Percentiles rank a stretch among this genome's conserved stretches.
Conservation (phyloP, 75 land plant genomes). For the Picea sitchensis region DNA sequence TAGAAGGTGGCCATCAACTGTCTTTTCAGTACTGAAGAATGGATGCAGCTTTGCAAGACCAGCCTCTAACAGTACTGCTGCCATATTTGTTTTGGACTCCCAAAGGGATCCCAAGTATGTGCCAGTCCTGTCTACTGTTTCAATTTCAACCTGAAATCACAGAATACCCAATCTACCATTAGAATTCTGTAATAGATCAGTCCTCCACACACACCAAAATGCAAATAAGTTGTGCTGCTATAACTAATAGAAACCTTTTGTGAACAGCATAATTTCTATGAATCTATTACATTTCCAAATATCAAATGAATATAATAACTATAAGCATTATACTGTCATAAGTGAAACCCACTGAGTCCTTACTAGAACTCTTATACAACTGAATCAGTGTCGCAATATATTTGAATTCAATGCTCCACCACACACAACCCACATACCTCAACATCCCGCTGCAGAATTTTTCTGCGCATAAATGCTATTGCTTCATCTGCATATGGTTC, state of each 20-base stretch:
- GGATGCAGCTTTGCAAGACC: conserved; percentile 91
- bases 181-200: background rate
- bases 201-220: background rate
- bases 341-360: background rate
- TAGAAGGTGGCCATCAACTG: conserved; percentile 75
- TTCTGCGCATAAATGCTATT: conserved; percentile 87
- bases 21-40: conserved; percentile 73
- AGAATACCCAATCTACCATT: background rate
- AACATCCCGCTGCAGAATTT: conserved; percentile 93
- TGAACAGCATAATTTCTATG: background rate
- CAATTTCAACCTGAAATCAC: conserved; percentile 78
- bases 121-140: conserved; percentile 91
- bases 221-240: background rate
- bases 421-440: conserved; percentile 54
- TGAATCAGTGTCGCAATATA: background rate
- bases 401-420: background rate
- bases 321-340: background rate
- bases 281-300: background rate
- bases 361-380: background rate
- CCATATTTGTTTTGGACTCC: conserved; percentile 83
- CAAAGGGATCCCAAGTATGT: conserved; percentile 91
- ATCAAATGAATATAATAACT: background rate
- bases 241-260: conserved; percentile 1
- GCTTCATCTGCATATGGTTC: conserved; percentile 97
- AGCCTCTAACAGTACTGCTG: conserved; percentile 71